phyloP scores from a whole-genome alignment of 805 yeast species.

The Ogataea methanolica region DNA sequence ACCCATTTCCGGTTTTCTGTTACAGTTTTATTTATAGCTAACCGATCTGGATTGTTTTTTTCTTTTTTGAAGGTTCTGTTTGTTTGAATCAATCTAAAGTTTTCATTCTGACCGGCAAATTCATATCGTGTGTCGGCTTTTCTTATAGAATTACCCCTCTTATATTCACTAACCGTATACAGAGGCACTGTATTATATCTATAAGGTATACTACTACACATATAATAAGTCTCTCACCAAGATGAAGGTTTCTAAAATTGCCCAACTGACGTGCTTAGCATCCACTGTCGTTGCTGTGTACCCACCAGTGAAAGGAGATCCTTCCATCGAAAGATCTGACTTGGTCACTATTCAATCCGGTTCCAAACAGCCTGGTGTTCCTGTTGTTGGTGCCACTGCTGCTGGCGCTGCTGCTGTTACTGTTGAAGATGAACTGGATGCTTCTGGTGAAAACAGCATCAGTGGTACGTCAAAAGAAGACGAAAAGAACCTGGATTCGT shows the following conservation, averaged over 20 bases:
- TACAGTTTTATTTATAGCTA: too few relatives aligned
- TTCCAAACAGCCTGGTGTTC: background rate
- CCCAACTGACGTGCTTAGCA: conserved; percentile 5
- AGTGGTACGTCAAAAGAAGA: conserved; percentile 2
- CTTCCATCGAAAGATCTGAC: conserved; percentile 7
- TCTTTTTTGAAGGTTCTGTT: too few relatives aligned
- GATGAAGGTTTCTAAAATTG: conserved; percentile 8
- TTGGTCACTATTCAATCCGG: conserved; percentile 18
- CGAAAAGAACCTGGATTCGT: conserved; percentile 10
- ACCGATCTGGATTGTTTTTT: too few relatives aligned
- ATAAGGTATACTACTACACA: too few relatives aligned
- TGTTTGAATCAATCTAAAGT: too few relatives aligned
- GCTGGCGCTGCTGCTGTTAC: background rate
- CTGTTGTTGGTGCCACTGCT: background rate
- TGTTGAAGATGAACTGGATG: background rate
- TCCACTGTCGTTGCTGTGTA: conserved; percentile 15
- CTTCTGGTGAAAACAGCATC: background rate
- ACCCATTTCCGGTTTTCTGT: too few relatives aligned
- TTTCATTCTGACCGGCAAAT: too few relatives aligned
- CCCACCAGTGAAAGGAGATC: conserved; percentile 15
- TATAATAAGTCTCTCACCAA: too few relatives aligned
- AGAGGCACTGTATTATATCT: too few relatives aligned
- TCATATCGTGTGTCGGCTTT: too few relatives aligned
- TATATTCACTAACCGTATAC: too few relatives aligned
- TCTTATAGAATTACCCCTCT: too few relatives aligned